Percentiles rank a stretch among this genome's conserved stretches.
phyloP scores from a whole-genome alignment of 2,329 filamentous ascomycete genomes.

The Aspergillus costaricaensis region DNA sequence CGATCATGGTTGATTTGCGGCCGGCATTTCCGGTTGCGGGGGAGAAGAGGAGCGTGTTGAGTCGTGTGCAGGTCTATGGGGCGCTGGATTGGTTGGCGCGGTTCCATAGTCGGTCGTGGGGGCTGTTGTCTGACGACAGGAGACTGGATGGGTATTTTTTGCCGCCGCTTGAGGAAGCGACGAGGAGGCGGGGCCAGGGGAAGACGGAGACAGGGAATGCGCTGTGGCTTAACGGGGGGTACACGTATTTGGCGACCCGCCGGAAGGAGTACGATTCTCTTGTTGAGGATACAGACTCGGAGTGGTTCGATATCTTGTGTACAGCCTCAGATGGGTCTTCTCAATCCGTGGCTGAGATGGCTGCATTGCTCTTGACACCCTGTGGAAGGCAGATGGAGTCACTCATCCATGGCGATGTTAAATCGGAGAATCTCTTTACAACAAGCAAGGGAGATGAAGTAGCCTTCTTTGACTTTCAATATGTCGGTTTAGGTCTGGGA shows the following conservation, averaged over 20 bases:
- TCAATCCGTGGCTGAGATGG: slow-evolving; percentile 54
- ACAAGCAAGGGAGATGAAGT: slow-evolving; percentile 52
- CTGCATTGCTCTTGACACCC: slow-evolving; percentile 55
- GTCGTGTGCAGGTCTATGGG: slow-evolving; percentile 51
- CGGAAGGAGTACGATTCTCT: slow-evolving; percentile 58
- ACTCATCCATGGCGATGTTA: slow-evolving; percentile 68
- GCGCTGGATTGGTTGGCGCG: slow-evolving; percentile 64
- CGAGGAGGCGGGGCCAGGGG: slow-evolving; percentile 29
- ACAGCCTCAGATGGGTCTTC: slow-evolving; percentile 20
- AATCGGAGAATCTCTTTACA: slow-evolving; percentile 68
- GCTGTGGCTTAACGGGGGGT: slow-evolving; percentile 67
- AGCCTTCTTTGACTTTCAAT: slow-evolving; percentile 71
- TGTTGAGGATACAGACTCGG: slow-evolving; percentile 48
- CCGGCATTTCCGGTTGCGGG: slow-evolving; percentile 56
- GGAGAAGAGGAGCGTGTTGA: slow-evolving; percentile 44
- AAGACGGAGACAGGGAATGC: slow-evolving; percentile 24
- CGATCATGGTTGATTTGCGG: slow-evolving; percentile 60
- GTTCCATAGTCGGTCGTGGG: slow-evolving; percentile 62
- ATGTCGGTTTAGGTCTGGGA: slow-evolving; percentile 64
- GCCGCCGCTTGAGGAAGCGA: slow-evolving; percentile 59
- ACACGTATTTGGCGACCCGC: slow-evolving; percentile 68
- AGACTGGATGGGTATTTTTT: slow-evolving; percentile 35
- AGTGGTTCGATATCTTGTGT: slow-evolving; percentile 60
- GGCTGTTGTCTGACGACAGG: slow-evolving; percentile 22
- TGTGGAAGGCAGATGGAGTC: slow-evolving; percentile 53